Evolutionary conservation across 805 yeast genomes (phyloP).

Genomic region (Priceomyces haplophilus): DNA sequence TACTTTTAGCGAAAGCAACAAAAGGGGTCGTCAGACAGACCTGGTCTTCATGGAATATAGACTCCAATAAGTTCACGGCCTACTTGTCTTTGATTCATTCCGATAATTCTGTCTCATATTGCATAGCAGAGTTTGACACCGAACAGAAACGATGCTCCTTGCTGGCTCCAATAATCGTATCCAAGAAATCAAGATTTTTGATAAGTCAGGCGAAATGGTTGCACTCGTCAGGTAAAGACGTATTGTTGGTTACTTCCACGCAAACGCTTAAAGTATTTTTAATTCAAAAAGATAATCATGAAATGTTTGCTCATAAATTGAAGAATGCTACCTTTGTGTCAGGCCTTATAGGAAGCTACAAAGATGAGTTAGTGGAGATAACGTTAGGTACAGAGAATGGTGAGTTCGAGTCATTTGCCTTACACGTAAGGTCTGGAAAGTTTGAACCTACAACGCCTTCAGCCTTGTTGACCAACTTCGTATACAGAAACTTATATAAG

Average conservation of each 20-base stretch:
- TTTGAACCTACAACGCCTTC: constrained; percentile 1
- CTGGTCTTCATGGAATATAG: constrained; percentile 13
- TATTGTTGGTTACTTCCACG: constrained; percentile 4
- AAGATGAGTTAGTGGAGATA: constrained; percentile 5
- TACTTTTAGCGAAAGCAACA: neutral
- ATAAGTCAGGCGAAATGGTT: constrained; percentile 6
- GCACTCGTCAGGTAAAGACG: neutral
- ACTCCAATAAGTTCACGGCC: neutral
- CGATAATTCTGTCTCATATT: constrained; percentile 4
- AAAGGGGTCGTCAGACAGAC: constrained; percentile 7
- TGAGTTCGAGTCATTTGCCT: constrained; percentile 12
- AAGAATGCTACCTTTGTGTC: constrained; percentile 1
- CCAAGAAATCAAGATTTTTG: constrained; percentile 7
- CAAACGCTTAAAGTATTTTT: constrained; percentile 1
- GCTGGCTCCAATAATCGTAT: neutral
- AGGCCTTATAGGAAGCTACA: constrained; percentile 3
- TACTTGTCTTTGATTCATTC: constrained; percentile 5
- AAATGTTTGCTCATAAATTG: neutral
- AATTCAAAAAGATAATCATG: constrained; percentile 1
- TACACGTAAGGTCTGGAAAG: constrained; percentile 4
- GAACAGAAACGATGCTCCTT: neutral
- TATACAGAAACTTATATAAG: constrained; percentile 18
- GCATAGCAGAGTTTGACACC: constrained; percentile 1
- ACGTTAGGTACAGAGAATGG: constrained; percentile 20
- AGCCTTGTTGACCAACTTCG: constrained; percentile 15